Percentiles rank a stretch among this genome's conserved stretches.
These are phyloP conservation scores for Blastocystis sp. DNA, from an alignment of 352 stramenopile species.

Conservation along the genomic window DNA sequence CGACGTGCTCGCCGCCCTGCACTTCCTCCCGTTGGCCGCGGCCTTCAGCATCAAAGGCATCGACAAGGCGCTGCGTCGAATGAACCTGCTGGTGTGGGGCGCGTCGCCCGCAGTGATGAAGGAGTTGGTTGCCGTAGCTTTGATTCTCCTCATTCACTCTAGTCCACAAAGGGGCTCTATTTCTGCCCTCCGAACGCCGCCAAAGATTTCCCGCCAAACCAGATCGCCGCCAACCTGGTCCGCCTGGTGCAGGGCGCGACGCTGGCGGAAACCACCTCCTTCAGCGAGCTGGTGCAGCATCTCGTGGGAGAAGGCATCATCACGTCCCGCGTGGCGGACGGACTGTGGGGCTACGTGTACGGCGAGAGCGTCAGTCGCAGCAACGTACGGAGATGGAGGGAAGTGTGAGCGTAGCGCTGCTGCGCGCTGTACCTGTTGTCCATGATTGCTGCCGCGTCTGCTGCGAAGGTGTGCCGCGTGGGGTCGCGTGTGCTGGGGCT, in stretches of 20 bases:
- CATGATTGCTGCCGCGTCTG: not conserved
- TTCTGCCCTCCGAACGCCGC: constrained; percentile 21
- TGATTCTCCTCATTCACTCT: not conserved
- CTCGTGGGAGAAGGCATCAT: constrained; percentile 24
- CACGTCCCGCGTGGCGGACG: not conserved
- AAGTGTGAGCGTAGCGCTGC: not conserved
- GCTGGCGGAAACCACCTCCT: constrained; percentile 76
- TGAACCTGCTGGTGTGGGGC: constrained; percentile 77
- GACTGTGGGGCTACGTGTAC: constrained; percentile 40
- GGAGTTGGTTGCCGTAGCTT: not conserved
- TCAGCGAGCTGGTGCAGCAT: constrained; percentile 75
- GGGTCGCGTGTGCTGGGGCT: not conserved
- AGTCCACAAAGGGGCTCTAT: constrained; percentile 26
- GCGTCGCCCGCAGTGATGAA: constrained; percentile 11
- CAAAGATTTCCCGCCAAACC: constrained; percentile 74
- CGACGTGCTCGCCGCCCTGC: constrained; percentile 86
- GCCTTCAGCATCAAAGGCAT: constrained; percentile 84
- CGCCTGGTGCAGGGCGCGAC: constrained; percentile 74
- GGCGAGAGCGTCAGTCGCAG: not conserved
- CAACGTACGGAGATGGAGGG: not conserved
- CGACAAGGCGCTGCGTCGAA: constrained; percentile 84
- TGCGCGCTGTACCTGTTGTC: constrained; percentile 38
- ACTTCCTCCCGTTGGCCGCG: constrained; percentile 86
- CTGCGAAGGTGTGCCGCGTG: not conserved
- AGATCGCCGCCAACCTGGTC: constrained; percentile 78